Evolutionary conservation across 1,284 basidiomycete species (phyloP), one percentile per base, ranked within the genome.

Genomic region (Cryptococcus deneoformans): DNA sequence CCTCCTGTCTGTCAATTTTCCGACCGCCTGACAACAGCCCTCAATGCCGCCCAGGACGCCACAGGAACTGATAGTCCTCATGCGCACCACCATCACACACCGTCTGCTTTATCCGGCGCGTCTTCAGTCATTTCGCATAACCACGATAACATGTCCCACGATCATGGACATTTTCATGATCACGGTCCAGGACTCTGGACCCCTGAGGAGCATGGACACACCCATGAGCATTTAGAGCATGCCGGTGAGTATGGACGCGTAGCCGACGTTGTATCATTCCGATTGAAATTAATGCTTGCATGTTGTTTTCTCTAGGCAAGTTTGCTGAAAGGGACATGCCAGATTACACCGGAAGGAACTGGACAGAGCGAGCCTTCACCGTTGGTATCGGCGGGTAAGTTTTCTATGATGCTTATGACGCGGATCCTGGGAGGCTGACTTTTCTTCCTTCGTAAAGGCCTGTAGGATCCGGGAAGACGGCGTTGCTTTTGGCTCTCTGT

Each of bases 391-490:
- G 95, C 70, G 95, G 94, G 91, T 93, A 71, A 59, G 85, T 73
- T 20, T 20, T 42, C 7, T 34, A 29, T 12, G 35, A 7, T 24
- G 34, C 42, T 40, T n/a, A n/a, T 7, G 35, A 45, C 29, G 29
- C 10, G 10, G 36, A 42, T 29, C 10, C 6, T 20, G 9, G 37
- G 37, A 34, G 39, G 9, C 38, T 51, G 54, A 53, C n/a, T 16
- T 44, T 29, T 39, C 40, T 47, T 44, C 10, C 16, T 42, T 12
- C 20, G 8, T 14, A 5, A 62, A 93, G 90, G 1, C 92, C 95
- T 0, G 95, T 99, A 20, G 96, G 96, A 10, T 96, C 93, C 1
- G 96, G 96, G 11, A 98, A 99, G 82, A 99, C 95, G 0, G 95
- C 95, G 0, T 79, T 99, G 58, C 89, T 94, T 0, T 84, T 99